Evolutionary conservation across 805 yeast species (phyloP), one percentile per base, ranked within the genome.

Genomic region (Candida qinlingensis): DNA sequence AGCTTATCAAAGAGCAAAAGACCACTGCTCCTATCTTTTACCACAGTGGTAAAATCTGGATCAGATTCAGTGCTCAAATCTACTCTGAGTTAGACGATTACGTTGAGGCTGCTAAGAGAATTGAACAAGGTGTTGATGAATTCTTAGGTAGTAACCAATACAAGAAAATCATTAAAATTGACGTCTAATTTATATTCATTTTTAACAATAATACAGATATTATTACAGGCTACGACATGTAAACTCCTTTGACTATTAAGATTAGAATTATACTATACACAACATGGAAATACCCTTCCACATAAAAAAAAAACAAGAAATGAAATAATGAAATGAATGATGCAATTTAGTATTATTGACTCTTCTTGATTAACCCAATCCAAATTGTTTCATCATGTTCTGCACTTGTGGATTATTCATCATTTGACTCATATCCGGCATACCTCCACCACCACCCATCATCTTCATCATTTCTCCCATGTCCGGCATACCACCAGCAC

Each of bases 401-500:
- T 72, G 74, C 69, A 72, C 67, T 50, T 66, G 67, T 30, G 76
- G 76, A 51, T 71, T 70, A 60, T 70, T 72, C 77, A 64, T 62
- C 64, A 56, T 56, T 30, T 49, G 53, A 36, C 55, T 49, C 57
- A 62, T 54, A 45, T 60, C 63, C 25, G 81, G 81, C 70, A 75
- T 74, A 19, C 67, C 69, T 10, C 63, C 63, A 42, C 51, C 44
- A 36, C 71, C 71, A 40, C 69, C 70, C 66, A 78, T 74, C 79
- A 72, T 74, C 54, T 75, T 71, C 85, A 82, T 79, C 79, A 80
- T 74, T 51, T 80, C 76, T 50, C 74, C 69, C 80, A 81, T 77
- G 57, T 76, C 78, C n/a, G 85, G 85, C 83, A 80, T 79, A 19
- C 88, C 88, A 34, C 77, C 80, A 9, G 67, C 76, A 37, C 65